Percentiles rank a stretch among this genome's conserved stretches.
Evolutionary conservation across 352 stramenopile species (phyloP).

Genomic region (Pythium sp.): DNA sequence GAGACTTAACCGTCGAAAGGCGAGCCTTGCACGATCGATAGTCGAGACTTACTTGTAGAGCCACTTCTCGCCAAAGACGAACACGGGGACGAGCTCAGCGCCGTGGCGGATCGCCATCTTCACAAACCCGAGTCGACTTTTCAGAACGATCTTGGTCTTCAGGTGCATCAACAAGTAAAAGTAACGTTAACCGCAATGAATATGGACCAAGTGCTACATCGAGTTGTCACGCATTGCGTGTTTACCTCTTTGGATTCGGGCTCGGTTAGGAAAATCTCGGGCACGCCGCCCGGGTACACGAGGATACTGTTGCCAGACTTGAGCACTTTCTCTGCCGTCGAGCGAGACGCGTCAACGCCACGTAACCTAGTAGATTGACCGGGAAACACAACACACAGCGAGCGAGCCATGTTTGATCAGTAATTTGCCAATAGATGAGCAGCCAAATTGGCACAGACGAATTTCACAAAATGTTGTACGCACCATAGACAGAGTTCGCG

Average conservation of each 20-base stretch:
- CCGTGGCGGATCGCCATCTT: conserved; percentile 44
- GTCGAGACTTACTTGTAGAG: conserved; percentile 50
- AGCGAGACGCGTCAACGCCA: conserved; percentile 38
- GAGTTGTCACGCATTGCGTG: not conserved
- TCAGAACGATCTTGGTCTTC: conserved; percentile 36
- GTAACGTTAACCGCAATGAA: not conserved
- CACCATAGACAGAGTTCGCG: conserved; percentile 69
- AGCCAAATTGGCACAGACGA: too few species aligned
- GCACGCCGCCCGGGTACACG: conserved; percentile 42
- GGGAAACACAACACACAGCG: too few species aligned
- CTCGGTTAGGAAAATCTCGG: conserved; percentile 43
- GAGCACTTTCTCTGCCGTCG: conserved; percentile 39
- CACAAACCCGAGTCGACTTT: conserved; percentile 43
- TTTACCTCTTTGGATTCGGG: conserved; percentile 44
- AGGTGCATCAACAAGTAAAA: not conserved
- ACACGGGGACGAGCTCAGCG: conserved; percentile 41
- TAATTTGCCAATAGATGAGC: too few species aligned
- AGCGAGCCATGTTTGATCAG: too few species aligned
- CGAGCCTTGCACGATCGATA: too few species aligned
- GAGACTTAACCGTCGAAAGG: too few species aligned
- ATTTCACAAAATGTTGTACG: too few species aligned
- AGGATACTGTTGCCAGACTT: conserved; percentile 38
- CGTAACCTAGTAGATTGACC: too few species aligned
- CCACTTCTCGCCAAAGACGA: conserved; percentile 58
- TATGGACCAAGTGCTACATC: too few species aligned